phyloP scores from a whole-genome alignment of 371 early-diverging fungal genomes.

The Zychaea mexicana region DNA sequence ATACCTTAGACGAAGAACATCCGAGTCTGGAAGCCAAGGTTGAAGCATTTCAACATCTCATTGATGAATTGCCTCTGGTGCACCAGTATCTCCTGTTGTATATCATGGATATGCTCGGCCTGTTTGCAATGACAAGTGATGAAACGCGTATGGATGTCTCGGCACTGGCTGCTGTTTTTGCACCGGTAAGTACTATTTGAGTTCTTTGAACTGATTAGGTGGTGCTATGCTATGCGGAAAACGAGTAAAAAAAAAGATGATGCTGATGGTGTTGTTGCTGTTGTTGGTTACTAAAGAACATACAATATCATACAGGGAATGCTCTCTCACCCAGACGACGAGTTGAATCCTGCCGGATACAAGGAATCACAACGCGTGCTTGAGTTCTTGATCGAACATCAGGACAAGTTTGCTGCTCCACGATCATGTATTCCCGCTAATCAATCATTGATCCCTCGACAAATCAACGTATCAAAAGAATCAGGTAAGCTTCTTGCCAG shows the following conservation, averaged over 20 bases:
- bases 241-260: no score
- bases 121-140: conserved; percentile 53
- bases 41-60: conserved; percentile 55
- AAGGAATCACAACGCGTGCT: conserved; percentile 61
- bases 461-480: neutral
- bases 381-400: conserved; percentile 58
- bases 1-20: conserved; percentile 31
- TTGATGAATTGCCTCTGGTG: conserved; percentile 49
- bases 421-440: conserved; percentile 13
- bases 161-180: conserved; percentile 64
- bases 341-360: conserved; percentile 61
- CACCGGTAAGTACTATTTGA: conserved; percentile 58
- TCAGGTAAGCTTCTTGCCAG: no score
- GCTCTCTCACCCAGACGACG: conserved; percentile 58
- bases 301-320: conserved; percentile 27
- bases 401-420: conserved; percentile 31
- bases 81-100: conserved; percentile 63
- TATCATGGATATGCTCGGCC: conserved; percentile 56
- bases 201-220: no score
- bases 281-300: neutral
- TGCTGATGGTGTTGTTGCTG: neutral
- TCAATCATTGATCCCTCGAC: conserved; percentile 7
- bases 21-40: conserved; percentile 43
- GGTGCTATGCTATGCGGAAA: no score
- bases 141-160: conserved; percentile 59